Base-by-base conservation (phyloP, 2,329 filamentous ascomycete species). In the Capronia americana region DNA sequence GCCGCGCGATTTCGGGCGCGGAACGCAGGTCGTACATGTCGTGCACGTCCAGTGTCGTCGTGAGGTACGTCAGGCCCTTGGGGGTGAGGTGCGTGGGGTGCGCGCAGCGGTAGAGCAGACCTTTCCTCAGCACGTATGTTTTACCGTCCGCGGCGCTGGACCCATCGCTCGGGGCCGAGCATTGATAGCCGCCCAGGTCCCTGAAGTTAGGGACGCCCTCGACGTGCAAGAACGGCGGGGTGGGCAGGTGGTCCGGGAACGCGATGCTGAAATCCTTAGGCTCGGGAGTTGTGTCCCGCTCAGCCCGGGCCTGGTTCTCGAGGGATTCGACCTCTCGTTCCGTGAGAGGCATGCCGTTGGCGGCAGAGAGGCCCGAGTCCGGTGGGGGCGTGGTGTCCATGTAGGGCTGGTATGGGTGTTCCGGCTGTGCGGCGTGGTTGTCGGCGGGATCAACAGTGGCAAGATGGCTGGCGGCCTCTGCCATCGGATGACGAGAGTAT, bases 1-100 rank as follows among this genome's bases (percentile, higher is more conserved):
- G 67, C 17, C 70, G 66, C 2, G 46, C 57, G 46, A 73, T 69
- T 74, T 80, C 78, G 20, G 81, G 79, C 20, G 78, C 77, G 28
- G 86, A 89, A 62, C 91, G 85, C 10, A 93, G 80, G 78, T 93
- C 90, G 75, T 88, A 93, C 59, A 91, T 84, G 69, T 84, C 81
- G 26, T 80, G 83, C 70, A 94, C 85, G n/a, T 85, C 84, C 61
- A 92, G 79, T n/a, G 38, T n/a, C 5, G 14, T 44, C 17, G 38
- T 44, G 38, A 44, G 38, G 38, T 44, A 44, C 4, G 14, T 8
- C 5, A 44, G 38, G 38, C 38, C 38, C 6, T 20, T 1, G 28
- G 81, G 75, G 0, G 86, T 86, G 46, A 90, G 79, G 64, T 79
- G 79, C 20, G 85, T 86, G 17, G 89, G 87, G 70, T 92, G 89